Percentiles rank a stretch among this genome's conserved stretches.
Evolutionary conservation across 1,284 basidiomycete species (phyloP).

Genomic region (Marasmius oreades): DNA sequence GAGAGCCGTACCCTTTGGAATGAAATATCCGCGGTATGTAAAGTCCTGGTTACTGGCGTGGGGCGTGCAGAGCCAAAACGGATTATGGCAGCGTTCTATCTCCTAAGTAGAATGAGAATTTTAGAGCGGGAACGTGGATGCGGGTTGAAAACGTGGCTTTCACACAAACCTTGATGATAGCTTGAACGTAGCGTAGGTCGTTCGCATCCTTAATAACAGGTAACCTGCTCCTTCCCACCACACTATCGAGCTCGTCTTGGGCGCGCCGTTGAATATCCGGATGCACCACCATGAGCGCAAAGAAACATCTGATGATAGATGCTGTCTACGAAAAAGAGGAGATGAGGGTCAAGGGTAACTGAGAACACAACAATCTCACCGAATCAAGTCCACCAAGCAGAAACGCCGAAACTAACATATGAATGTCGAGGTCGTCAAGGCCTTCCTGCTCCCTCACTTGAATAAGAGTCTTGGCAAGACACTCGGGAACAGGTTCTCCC

Average conservation of each 20-base stretch:
- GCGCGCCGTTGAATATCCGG: conserved; percentile 7
- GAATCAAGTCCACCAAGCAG: conserved; percentile 40
- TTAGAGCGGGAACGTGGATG: not conserved
- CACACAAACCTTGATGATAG: conserved; percentile 6
- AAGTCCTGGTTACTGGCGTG: conserved; percentile 35
- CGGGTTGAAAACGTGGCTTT: not conserved
- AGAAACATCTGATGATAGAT: conserved; percentile 3
- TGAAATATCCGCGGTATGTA: conserved; percentile 35
- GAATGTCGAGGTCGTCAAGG: conserved; percentile 34
- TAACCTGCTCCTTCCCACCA: conserved; percentile 1
- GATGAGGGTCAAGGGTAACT: not conserved
- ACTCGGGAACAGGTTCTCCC: conserved; percentile 30
- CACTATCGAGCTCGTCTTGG: conserved; percentile 9
- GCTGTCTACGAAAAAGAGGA: conserved; percentile 2
- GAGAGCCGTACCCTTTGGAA: conserved; percentile 36
- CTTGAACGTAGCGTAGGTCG: conserved; percentile 5
- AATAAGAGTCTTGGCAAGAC: conserved; percentile 35
- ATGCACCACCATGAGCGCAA: conserved; percentile 6
- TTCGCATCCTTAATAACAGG: conserved; percentile 1
- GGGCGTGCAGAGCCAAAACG: conserved; percentile 39
- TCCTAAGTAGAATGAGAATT: not conserved
- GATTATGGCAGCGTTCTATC: conserved; percentile 30
- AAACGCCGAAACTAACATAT: conserved; percentile 35
- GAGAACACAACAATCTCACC: conserved; percentile 19
- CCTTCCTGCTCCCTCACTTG: conserved; percentile 30